Percentiles rank a stretch among this genome's conserved stretches.
Evolutionary conservation across 805 yeast genomes (phyloP).

Genomic region (Schwanniomyces polymorphus): DNA sequence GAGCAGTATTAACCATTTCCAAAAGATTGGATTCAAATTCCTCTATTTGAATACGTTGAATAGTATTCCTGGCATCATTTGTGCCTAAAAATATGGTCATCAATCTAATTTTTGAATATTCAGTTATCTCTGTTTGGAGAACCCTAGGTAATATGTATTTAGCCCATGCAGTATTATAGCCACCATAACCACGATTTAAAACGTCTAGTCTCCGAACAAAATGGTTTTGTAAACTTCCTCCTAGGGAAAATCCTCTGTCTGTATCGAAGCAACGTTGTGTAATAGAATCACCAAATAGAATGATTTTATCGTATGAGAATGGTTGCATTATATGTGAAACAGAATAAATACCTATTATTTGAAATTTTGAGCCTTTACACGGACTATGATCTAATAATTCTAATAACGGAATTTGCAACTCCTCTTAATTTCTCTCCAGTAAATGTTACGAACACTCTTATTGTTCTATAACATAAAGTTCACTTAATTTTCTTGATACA

Average conservation of each 20-base stretch:
- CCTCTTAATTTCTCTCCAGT: too few relatives aligned
- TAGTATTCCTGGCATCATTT: slow-evolving; percentile 52
- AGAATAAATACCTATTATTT: too few relatives aligned
- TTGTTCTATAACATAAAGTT: too few relatives aligned
- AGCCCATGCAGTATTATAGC: slow-evolving; percentile 71
- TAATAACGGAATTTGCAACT: too few relatives aligned
- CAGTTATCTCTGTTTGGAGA: slow-evolving; percentile 40
- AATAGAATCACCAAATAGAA: slow-evolving; percentile 72
- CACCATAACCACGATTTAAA: slow-evolving; percentile 72
- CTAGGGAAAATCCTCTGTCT: slow-evolving; percentile 42
- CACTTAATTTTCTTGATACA: background rate
- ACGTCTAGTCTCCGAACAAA: slow-evolving; percentile 68
- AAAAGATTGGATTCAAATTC: slow-evolving; percentile 50
- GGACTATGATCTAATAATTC: too few relatives aligned
- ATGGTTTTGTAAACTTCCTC: slow-evolving; percentile 48
- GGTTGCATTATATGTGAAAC: background rate
- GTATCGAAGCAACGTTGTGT: slow-evolving; percentile 54
- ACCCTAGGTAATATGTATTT: slow-evolving; percentile 37
- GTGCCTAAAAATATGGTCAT: slow-evolving; percentile 77
- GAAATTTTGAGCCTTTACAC: too few relatives aligned
- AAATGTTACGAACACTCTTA: too few relatives aligned
- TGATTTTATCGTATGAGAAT: slow-evolving; percentile 40
- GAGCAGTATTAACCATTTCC: slow-evolving; percentile 40
- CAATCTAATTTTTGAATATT: slow-evolving; percentile 30
- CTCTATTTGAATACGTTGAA: slow-evolving; percentile 50